Conservation (phyloP, 805 yeast genomes). For the Tetrapisispora phaffii region DNA sequence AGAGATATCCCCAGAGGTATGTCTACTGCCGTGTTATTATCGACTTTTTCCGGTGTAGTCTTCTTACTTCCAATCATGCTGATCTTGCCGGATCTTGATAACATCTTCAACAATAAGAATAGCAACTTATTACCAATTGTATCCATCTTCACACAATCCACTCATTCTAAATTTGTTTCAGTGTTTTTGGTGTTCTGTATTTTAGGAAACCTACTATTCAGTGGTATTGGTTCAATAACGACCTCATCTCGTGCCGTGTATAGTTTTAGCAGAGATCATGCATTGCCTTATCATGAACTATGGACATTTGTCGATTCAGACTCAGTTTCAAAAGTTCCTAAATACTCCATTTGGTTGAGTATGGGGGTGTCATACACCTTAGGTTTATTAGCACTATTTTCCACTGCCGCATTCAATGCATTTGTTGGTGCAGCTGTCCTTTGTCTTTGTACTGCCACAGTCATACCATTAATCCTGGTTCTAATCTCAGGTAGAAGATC, state of each 20-base stretch:
- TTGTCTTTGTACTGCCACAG: conserved; percentile 63
- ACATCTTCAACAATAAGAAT: conserved; percentile 38
- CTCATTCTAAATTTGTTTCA: conserved; percentile 59
- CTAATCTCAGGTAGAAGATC: conserved; percentile 50
- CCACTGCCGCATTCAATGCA: conserved; percentile 70
- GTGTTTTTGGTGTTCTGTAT: conserved; percentile 56
- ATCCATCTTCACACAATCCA: conserved; percentile 59
- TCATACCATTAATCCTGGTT: conserved; percentile 62
- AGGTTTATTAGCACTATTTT: conserved; percentile 57
- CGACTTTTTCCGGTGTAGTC: conserved; percentile 59
- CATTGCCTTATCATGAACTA: conserved; percentile 51
- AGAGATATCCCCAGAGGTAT: conserved; percentile 66
- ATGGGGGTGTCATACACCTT: conserved; percentile 50
- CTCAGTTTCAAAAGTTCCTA: conserved; percentile 52
- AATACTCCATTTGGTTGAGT: conserved; percentile 56
- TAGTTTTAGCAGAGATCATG: conserved; percentile 77
- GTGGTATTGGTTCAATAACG: conserved; percentile 70
- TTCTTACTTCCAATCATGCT: conserved; percentile 64
- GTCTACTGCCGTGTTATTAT: conserved; percentile 50
- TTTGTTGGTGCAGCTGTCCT: conserved; percentile 77
- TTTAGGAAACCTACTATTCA: conserved; percentile 61
- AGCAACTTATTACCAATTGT: conserved; percentile 70
- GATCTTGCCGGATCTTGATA: conserved; percentile 56
- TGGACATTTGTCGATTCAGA: conserved; percentile 59
- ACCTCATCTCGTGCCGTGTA: conserved; percentile 77